phyloP scores from a whole-genome alignment of 345 rosid genomes.

The Rhodomyrtus tomentosa region DNA sequence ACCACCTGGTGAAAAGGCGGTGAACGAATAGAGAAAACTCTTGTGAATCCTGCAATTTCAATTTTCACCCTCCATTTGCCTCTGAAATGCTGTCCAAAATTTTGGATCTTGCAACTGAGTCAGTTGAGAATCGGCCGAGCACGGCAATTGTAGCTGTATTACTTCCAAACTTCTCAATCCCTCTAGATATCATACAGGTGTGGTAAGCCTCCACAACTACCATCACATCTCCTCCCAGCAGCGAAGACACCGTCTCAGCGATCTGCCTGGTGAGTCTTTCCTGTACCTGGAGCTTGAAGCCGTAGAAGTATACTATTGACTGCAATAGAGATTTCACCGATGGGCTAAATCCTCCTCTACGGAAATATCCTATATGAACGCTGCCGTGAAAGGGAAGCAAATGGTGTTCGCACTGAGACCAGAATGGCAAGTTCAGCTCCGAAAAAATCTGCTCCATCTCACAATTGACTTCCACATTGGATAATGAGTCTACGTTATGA shows the following conservation, averaged over 20 bases:
- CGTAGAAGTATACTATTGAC: constrained; percentile 72
- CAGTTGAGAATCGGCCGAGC: constrained; percentile 66
- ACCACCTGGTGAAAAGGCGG: neutral
- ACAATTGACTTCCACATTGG: constrained; percentile 21
- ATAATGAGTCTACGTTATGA: constrained; percentile 9
- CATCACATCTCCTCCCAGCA: constrained; percentile 73
- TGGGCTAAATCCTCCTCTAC: constrained; percentile 31
- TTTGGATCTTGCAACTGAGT: constrained; percentile 37
- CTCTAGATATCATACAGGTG: constrained; percentile 91
- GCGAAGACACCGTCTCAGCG: constrained; percentile 62
- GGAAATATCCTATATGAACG: constrained; percentile 74
- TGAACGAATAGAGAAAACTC: neutral
- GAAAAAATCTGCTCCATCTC: constrained; percentile 25
- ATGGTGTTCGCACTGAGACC: constrained; percentile 98
- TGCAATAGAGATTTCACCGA: constrained; percentile 43
- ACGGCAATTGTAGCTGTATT: constrained; percentile 76
- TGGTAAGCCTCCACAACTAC: constrained; percentile 88
- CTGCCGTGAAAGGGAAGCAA: constrained; percentile 92
- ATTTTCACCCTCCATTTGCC: constrained; percentile 6
- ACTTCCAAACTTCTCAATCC: constrained; percentile 89
- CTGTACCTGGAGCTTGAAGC: constrained; percentile 97
- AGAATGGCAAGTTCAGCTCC: constrained; percentile 64
- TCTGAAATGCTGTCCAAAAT: constrained; percentile 53
- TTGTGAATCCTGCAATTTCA: neutral
- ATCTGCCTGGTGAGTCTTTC: constrained; percentile 90